phyloP scores from a whole-genome alignment of 768 basidiomycete genomes.

The Suillus luteus region DNA sequence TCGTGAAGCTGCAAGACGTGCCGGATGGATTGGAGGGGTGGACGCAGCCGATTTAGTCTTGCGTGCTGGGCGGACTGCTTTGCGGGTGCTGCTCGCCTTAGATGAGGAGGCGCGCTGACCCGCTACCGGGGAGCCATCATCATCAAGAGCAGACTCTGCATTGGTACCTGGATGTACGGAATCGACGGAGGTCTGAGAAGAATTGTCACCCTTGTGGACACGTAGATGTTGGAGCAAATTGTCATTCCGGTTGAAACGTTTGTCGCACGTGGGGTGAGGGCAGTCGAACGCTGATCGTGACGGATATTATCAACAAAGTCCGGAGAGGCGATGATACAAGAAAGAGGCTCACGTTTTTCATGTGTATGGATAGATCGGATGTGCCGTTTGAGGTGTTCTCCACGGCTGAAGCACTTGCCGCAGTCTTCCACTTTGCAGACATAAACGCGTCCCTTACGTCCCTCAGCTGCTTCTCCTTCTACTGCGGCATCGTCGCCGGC shows the following conservation, averaged over 20 bases:
- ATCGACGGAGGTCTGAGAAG: slow-evolving; percentile 36
- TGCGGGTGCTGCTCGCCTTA: slow-evolving; percentile 23
- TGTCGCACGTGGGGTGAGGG: slow-evolving; percentile 64
- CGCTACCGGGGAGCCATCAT: slow-evolving; percentile 9
- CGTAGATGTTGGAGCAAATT: slow-evolving; percentile 80
- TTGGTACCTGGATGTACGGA: slow-evolving; percentile 26
- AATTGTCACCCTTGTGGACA: slow-evolving; percentile 55
- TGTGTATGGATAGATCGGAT: slow-evolving; percentile 74
- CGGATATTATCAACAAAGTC: slow-evolving; percentile 21
- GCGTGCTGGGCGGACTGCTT: slow-evolving; percentile 33
- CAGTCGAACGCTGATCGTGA: slow-evolving; percentile 67
- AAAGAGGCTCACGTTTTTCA: slow-evolving; percentile 63
- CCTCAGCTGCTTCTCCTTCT: slow-evolving; percentile 30
- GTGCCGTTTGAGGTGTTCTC: slow-evolving; percentile 77
- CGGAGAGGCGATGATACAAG: slow-evolving; percentile 18
- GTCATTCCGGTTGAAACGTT: slow-evolving; percentile 77
- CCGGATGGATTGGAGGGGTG: slow-evolving; percentile 35
- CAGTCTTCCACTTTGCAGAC: slow-evolving; percentile 70
- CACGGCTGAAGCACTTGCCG: slow-evolving; percentile 71
- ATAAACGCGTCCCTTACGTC: slow-evolving; percentile 43
- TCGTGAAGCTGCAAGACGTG: slow-evolving; percentile 36
- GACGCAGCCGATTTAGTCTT: slow-evolving; percentile 39
- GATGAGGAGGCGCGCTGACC: slow-evolving; percentile 30
- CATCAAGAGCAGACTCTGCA: slow-evolving; percentile 27
- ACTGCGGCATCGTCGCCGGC: slow-evolving; percentile 25